Evolutionary conservation across 192 early-diverging fungal genomes (phyloP).

Genomic region (Lobosporangium transversale): DNA sequence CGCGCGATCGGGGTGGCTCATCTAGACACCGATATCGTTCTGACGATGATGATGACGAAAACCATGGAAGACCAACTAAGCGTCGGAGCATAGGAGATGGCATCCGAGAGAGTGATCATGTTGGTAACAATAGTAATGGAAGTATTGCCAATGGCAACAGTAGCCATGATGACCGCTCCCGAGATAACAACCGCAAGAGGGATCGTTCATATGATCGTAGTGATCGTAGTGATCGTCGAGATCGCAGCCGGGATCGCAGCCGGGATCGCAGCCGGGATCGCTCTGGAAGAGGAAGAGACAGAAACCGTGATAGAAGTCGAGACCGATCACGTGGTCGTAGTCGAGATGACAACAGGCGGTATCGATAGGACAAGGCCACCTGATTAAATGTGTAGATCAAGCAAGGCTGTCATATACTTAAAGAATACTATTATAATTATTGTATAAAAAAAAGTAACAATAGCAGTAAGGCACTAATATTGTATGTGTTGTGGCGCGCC

Average conservation of each 20-base stretch:
- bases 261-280: slow-evolving; percentile 41
- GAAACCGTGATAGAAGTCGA: slow-evolving; percentile 38
- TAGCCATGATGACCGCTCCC: slow-evolving; percentile 37
- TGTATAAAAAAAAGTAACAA: too few relatives aligned
- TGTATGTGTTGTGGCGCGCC: too few relatives aligned
- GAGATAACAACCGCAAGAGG: slow-evolving; percentile 39
- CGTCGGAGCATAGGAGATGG: slow-evolving; percentile 49
- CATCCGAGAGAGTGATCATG: slow-evolving; percentile 27
- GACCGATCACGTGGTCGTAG: slow-evolving; percentile 38
- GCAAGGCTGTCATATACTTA: too few relatives aligned
- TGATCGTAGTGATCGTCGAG: slow-evolving; percentile 41
- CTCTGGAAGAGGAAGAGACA: slow-evolving; percentile 36
- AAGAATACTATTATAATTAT: too few relatives aligned
- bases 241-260: slow-evolving; percentile 33
- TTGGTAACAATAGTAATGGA: slow-evolving; percentile 29
- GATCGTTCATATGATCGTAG: slow-evolving; percentile 43
- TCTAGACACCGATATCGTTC: slow-evolving; percentile 41
- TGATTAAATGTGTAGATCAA: too few relatives aligned
- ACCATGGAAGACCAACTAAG: slow-evolving; percentile 32
- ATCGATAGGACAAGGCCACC: too few relatives aligned
- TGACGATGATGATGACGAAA: slow-evolving; percentile 42
- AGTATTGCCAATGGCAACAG: slow-evolving; percentile 21
- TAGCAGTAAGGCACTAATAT: too few relatives aligned
- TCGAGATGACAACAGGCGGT: slow-evolving; percentile 40
- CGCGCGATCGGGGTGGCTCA: slow-evolving; percentile 30